Conservation (phyloP, 2,329 filamentous ascomycete species). For the Pseudogymnoascus sp. region DNA sequence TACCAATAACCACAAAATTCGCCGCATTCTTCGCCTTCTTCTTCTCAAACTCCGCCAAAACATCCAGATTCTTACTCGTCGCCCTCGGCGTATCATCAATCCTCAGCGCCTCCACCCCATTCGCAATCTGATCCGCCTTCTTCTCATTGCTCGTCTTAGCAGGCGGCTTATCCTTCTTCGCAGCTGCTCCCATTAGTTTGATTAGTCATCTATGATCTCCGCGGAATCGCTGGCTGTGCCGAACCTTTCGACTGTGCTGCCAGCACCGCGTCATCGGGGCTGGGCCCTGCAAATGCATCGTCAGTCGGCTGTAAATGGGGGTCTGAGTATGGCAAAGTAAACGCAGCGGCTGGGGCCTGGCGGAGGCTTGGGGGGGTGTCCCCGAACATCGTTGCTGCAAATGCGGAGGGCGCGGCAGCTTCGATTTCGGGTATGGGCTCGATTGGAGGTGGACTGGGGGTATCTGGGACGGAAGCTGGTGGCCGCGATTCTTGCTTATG, state of each 20-base stretch:
- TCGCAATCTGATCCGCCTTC: slow-evolving; percentile 36
- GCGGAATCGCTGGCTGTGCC: slow-evolving; percentile 30
- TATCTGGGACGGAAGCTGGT: slow-evolving; percentile 11
- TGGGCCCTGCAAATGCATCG: slow-evolving; percentile 72
- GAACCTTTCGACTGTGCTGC: slow-evolving; percentile 86
- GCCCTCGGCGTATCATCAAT: slow-evolving; percentile 49
- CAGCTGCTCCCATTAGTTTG: slow-evolving; percentile 30
- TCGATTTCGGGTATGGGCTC: slow-evolving; percentile 18
- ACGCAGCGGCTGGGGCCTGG: slow-evolving; percentile 20
- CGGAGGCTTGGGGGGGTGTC: slow-evolving; percentile 16
- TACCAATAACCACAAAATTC: slow-evolving; percentile 90
- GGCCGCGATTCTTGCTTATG: slow-evolving; percentile 23
- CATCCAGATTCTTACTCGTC: slow-evolving; percentile 74
- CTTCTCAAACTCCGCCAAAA: slow-evolving; percentile 72
- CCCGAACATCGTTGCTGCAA: slow-evolving; percentile 39
- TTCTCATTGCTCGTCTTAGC: slow-evolving; percentile 34
- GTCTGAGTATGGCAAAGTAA: slow-evolving; percentile 35
- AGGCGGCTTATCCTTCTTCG: slow-evolving; percentile 31
- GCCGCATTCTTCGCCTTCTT: slow-evolving; percentile 69
- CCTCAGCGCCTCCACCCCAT: slow-evolving; percentile 39
- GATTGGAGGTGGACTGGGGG: not conserved
- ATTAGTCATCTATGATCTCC: slow-evolving; percentile 19
- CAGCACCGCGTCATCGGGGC: slow-evolving; percentile 83
- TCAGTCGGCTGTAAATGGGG: slow-evolving; percentile 34
- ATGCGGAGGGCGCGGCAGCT: slow-evolving; percentile 31